Base-by-base conservation (phyloP, 345 rosid genomes). In the Crucihimalaya himalaica region DNA sequence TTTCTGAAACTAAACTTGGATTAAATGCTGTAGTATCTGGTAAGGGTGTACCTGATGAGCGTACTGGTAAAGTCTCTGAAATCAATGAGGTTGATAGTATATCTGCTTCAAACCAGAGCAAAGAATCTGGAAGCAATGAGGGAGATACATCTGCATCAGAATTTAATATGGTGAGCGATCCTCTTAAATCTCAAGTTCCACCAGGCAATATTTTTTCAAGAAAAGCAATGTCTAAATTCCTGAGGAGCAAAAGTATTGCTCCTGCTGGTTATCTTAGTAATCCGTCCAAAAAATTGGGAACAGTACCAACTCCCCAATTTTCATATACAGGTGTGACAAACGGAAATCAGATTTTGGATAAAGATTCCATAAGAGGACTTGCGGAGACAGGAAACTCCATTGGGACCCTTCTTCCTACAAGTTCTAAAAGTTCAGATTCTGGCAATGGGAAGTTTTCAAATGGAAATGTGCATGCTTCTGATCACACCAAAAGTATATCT, bases 101-200 rank as follows among this genome's bases (percentile, higher is more conserved):
- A 39, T 66, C 60, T 72, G 61, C 40, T 56, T 81, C 86, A 52
- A 61, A 32, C 27, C 67, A 73, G 63, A 80, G 70, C 70, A 32
- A 66, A 67, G 74, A 69, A 56, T 72, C 86, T 59, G 76, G 68
- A 61, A 81, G 67, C 71, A 46, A 77, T 52, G 80, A 39, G 42
- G 63, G 23, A 63, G 84, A 76, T 68, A 52, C 28, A 40, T 74
- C 84, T 69, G 46, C 57, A 9, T 55, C 68, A 56, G 77, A 69
- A 45, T 80, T 82, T 56, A 58, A 35, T 68, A 67, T 57, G 71
- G 83, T 82, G 61, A 63, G 77, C 79, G 83, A 94, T 74, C 98
- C 98, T 78, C 83, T 91, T 32, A 85, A 74, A 78, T 86, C 96
- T 80, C 98, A 94, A 82, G 50, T 85, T 78, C 98, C 98, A 80